Evolutionary conservation across 2,329 filamentous ascomycete genomes (phyloP).

Genomic region (Pseudocercospora crystallina): DNA sequence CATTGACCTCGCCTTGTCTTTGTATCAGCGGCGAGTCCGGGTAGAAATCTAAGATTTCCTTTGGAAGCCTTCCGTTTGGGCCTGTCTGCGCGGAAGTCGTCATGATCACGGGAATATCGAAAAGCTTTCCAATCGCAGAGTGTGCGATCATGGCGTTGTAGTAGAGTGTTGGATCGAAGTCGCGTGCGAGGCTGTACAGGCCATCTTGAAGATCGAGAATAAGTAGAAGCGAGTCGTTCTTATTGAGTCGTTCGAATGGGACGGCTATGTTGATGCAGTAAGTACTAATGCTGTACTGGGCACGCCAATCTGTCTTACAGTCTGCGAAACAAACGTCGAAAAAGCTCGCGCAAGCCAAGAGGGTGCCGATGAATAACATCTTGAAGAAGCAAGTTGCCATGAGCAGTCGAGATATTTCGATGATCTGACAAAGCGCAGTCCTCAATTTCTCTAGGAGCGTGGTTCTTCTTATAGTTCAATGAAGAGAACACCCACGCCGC

Average conservation of each 20-base stretch:
- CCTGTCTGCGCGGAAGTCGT: constrained; percentile 68
- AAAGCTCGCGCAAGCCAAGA: constrained; percentile 10
- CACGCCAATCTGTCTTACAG: constrained; percentile 6
- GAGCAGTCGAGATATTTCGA: constrained; percentile 1
- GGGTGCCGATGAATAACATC: too few species aligned
- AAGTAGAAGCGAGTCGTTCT: constrained; percentile 49
- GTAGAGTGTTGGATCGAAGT: constrained; percentile 66
- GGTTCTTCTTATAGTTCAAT: too few species aligned
- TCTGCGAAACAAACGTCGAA: constrained; percentile 10
- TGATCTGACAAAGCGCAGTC: too few species aligned
- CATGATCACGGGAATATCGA: constrained; percentile 67
- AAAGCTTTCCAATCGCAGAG: constrained; percentile 63
- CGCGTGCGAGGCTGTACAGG: constrained; percentile 60
- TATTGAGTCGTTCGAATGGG: constrained; percentile 40
- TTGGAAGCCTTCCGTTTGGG: constrained; percentile 69
- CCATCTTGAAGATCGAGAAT: constrained; percentile 63
- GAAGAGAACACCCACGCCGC: too few species aligned
- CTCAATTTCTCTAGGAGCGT: too few species aligned
- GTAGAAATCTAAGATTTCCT: constrained; percentile 66
- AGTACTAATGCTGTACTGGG: too few species aligned
- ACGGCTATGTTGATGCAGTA: constrained; percentile 14
- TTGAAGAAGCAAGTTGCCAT: background rate
- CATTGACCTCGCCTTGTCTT: constrained; percentile 71
- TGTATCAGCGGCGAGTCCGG: constrained; percentile 65
- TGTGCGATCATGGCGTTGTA: constrained; percentile 68